Percentiles rank a stretch among this genome's conserved stretches.
phyloP scores from a whole-genome alignment of 148 eudicot species.

The Tetragonia tetragonoides region DNA sequence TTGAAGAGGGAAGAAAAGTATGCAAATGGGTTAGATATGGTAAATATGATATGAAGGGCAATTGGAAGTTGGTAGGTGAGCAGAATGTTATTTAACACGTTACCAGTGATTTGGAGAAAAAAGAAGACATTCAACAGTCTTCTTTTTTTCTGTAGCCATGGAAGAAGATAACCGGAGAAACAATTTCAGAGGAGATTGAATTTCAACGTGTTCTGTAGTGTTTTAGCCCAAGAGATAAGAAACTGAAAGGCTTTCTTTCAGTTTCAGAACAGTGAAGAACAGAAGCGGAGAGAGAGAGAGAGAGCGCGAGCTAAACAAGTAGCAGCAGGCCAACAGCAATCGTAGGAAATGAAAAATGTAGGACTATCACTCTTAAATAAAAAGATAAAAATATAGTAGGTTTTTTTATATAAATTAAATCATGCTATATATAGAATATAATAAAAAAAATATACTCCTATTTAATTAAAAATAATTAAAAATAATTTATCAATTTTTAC shows the following conservation, averaged over 20 bases:
- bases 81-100: conserved; percentile 21
- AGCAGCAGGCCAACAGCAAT: too few species aligned
- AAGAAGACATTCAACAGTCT: too few species aligned
- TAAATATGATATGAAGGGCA: conserved; percentile 2
- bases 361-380: too few species aligned
- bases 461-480: too few species aligned
- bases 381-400: too few species aligned
- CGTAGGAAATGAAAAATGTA: too few species aligned
- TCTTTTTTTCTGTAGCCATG: not conserved
- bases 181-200: not conserved
- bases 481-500: too few species aligned
- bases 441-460: too few species aligned
- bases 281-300: conserved; percentile 4
- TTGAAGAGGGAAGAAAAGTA: not conserved
- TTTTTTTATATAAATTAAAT: too few species aligned
- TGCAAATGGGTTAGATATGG: not conserved
- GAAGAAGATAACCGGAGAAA: not conserved
- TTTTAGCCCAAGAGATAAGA: not conserved
- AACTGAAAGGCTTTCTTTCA: not conserved
- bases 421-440: too few species aligned
- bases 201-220: not conserved
- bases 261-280: conserved; percentile 2
- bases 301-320: too few species aligned
- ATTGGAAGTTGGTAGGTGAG: conserved; percentile 30
- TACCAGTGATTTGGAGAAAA: not conserved